Conservation (phyloP, 805 yeast genomes). For the Teunomyces stri region DNA sequence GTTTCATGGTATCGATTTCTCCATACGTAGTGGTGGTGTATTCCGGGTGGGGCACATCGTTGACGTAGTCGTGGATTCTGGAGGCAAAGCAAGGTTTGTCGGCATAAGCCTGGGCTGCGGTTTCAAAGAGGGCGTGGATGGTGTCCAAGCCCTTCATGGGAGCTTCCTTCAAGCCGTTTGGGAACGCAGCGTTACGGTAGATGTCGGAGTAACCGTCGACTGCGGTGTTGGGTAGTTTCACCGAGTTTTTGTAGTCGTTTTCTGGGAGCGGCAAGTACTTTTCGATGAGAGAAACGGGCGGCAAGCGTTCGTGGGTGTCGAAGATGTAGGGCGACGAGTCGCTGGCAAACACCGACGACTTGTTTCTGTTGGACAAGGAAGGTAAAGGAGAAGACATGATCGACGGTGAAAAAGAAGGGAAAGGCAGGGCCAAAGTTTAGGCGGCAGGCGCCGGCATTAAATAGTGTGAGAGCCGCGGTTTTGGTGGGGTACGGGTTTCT, state of each 20-base stretch:
- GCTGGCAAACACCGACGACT: slow-evolving; percentile 11
- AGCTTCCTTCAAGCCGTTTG: slow-evolving; percentile 20
- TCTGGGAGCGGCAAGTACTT: slow-evolving; percentile 16
- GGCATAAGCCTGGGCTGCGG: slow-evolving; percentile 13
- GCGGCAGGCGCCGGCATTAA: neutral
- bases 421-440: neutral
- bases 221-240: slow-evolving; percentile 16
- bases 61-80: slow-evolving; percentile 18
- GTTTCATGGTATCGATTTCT: slow-evolving; percentile 15
- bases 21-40: slow-evolving; percentile 14
- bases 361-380: slow-evolving; percentile 5
- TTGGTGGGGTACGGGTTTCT: neutral
- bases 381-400: slow-evolving; percentile 1
- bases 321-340: slow-evolving; percentile 17
- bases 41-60: slow-evolving; percentile 11
- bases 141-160: slow-evolving; percentile 19
- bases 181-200: slow-evolving; percentile 28
- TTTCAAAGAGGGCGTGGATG: slow-evolving; percentile 14
- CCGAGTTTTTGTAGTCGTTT: slow-evolving; percentile 5
- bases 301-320: slow-evolving; percentile 8
- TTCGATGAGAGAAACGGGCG: slow-evolving; percentile 11
- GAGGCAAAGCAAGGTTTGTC: slow-evolving; percentile 15
- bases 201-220: slow-evolving; percentile 27
- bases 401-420: neutral
- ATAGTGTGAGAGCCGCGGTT: neutral